phyloP scores from a whole-genome alignment of 2,329 filamentous ascomycete species.

The Aspergillus sp. region DNA sequence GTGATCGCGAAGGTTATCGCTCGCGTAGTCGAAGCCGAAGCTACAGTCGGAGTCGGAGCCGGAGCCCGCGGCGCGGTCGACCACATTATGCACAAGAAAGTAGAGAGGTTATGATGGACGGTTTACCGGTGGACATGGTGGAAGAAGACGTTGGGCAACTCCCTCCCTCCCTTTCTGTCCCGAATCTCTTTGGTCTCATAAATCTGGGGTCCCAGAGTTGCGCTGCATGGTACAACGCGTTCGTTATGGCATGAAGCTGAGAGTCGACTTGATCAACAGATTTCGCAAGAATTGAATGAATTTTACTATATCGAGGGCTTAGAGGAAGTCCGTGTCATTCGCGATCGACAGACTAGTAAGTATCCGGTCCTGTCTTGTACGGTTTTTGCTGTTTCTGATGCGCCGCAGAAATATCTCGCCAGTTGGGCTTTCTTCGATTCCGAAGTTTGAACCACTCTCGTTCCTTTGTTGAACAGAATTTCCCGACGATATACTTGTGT shows the following conservation, averaged over 20 bases:
- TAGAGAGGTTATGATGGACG: conserved; percentile 52
- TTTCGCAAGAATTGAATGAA: conserved; percentile 55
- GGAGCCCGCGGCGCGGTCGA: conserved; percentile 38
- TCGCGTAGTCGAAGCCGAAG: conserved; percentile 41
- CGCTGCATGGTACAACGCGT: conserved; percentile 16
- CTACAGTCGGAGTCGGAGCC: conserved; percentile 37
- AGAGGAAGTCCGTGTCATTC: conserved; percentile 59
- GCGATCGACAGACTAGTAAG: conserved; percentile 58
- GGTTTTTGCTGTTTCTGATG: conserved; percentile 13
- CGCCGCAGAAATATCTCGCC: conserved; percentile 51
- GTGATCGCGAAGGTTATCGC: conserved; percentile 49
- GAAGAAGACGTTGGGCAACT: conserved; percentile 52
- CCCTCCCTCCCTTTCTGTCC: conserved; percentile 23
- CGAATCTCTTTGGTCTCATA: conserved; percentile 15
- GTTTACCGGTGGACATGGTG: conserved; percentile 49
- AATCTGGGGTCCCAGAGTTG: conserved; percentile 14
- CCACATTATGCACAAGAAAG: conserved; percentile 45
- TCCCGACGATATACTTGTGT: conserved; percentile 52
- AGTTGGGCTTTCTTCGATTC: conserved; percentile 59
- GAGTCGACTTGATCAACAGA: conserved; percentile 49
- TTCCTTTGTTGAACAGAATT: conserved; percentile 54
- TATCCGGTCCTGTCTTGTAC: background rate
- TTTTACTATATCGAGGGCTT: conserved; percentile 53
- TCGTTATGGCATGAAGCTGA: conserved; percentile 40
- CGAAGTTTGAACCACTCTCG: conserved; percentile 49